Evolutionary conservation across 164 flowering plant species (phyloP), one percentile per base, ranked within the genome.

Genomic region (Euptelea pleiosperma): DNA sequence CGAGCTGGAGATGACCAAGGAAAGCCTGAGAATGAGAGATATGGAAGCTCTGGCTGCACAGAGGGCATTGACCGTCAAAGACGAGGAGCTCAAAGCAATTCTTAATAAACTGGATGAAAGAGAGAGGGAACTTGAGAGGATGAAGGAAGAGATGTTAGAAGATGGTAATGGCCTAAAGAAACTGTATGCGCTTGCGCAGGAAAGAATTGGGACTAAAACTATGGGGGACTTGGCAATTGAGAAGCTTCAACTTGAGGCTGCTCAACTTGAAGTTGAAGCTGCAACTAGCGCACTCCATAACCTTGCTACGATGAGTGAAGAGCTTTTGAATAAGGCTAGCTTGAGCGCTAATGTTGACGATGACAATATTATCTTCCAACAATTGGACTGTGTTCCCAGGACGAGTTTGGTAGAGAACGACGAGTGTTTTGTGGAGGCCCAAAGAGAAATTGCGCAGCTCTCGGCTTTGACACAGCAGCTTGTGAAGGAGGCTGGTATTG

Each of bases 211-310:
- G 15, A 79, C 68, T 24, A 81, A 60, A 61, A 81, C 61, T 34
- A 40, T 84, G 2, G 89, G 82, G 0, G 94, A 85, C 58, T 67
- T 86, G 66, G 89, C 82, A 21, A 77, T 78, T 40, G 98, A 91
- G 71, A 81, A 79, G 70, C 95, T 89, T 41, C 79, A 85, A 63
- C 71, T 83, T 7, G 96, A 91, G 66, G 86, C 89, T 31, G 83
- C 85, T 53, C 80, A 81, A 49, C 78, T 92, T 21, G 93, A 89
- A 69, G 83, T 71, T 45, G 91, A 89, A 70, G 91, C 96, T 61
- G 98, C 96, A 33, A 84, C 83, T 1, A 65, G 58, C 53, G 93
- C 95, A 8, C 85, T 92, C 16, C 67, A 67, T 2, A 80, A 79
- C 49, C 79, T 92, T 22, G 74, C 82, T 22, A 81, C 76, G 14